Evolutionary conservation across 805 yeast genomes (phyloP).

Genomic region (Schwanniomyces occidentalis): DNA sequence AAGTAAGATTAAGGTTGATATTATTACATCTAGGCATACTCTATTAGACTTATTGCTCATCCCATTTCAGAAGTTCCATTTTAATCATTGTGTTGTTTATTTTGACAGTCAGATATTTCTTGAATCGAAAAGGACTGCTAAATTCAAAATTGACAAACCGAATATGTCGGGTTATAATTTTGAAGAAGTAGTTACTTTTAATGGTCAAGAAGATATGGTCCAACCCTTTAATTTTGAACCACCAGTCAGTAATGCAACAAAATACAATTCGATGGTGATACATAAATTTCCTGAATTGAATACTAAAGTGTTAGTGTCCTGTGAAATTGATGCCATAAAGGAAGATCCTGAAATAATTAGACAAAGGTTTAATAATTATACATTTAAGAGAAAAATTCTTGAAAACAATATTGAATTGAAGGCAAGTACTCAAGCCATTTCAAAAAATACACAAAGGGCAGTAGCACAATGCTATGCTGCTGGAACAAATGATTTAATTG

Average conservation of each 20-base stretch:
- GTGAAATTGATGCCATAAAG: conserved; percentile 9
- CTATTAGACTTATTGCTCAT: conserved; percentile 6
- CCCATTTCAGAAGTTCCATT: conserved; percentile 1
- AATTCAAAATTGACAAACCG: background rate
- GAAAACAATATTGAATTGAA: conserved; percentile 9
- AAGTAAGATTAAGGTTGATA: conserved; percentile 3
- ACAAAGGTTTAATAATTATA: background rate
- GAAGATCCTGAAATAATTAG: conserved; percentile 1
- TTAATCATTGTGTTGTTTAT: conserved; percentile 6
- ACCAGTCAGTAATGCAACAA: conserved; percentile 6
- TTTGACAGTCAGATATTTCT: conserved; percentile 8
- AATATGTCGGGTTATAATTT: conserved; percentile 10
- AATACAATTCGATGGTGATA: conserved; percentile 9
- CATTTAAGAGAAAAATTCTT: conserved; percentile 3
- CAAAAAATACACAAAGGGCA: conserved; percentile 1
- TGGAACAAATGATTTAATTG: conserved; percentile 5
- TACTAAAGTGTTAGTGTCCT: conserved; percentile 7
- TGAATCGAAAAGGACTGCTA: conserved; percentile 5
- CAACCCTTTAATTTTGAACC: conserved; percentile 3
- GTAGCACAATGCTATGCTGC: conserved; percentile 9
- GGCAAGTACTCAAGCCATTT: background rate
- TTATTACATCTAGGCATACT: conserved; percentile 9
- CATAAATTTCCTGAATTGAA: conserved; percentile 5
- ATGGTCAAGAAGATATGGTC: background rate
- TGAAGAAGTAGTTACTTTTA: conserved; percentile 7